Percentiles rank a stretch among this genome's conserved stretches.
Conservation (phyloP, 345 rosid species). For the Diplotaxis tenuifolia region DNA sequence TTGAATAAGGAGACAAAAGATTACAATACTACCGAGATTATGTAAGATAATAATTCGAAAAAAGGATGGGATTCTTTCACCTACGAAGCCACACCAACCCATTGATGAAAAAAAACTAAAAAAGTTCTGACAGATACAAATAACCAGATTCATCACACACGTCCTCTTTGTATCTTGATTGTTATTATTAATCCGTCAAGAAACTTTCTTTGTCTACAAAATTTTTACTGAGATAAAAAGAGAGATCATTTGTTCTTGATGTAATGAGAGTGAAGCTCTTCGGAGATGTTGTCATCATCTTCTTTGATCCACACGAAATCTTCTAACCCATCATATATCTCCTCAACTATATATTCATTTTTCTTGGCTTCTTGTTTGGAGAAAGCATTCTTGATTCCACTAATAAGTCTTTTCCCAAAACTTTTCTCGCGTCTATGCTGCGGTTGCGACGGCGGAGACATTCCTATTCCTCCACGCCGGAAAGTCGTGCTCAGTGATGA, state of each 20-base stretch:
- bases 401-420: constrained; percentile 49
- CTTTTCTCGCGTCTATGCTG: constrained; percentile 29
- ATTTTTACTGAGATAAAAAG: neutral
- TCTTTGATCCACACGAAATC: constrained; percentile 38
- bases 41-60: too few species aligned
- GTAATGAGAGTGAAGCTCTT: constrained; percentile 33
- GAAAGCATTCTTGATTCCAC: constrained; percentile 56
- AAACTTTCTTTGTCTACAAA: constrained; percentile 13
- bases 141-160: too few species aligned
- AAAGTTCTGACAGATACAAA: too few species aligned
- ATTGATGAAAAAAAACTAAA: too few species aligned
- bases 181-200: neutral
- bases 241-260: constrained; percentile 20
- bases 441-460: constrained; percentile 8
- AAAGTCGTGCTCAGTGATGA: constrained; percentile 50
- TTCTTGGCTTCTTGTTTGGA: constrained; percentile 42
- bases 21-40: too few species aligned
- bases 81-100: too few species aligned
- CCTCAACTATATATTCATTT: neutral
- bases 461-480: constrained; percentile 7
- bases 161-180: too few species aligned
- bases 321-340: constrained; percentile 38
- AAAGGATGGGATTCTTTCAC: too few species aligned
- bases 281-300: constrained; percentile 23
- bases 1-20: too few species aligned